Conservation (phyloP, 2,329 filamentous ascomycete species). For the Monilinia fructigena region DNA sequence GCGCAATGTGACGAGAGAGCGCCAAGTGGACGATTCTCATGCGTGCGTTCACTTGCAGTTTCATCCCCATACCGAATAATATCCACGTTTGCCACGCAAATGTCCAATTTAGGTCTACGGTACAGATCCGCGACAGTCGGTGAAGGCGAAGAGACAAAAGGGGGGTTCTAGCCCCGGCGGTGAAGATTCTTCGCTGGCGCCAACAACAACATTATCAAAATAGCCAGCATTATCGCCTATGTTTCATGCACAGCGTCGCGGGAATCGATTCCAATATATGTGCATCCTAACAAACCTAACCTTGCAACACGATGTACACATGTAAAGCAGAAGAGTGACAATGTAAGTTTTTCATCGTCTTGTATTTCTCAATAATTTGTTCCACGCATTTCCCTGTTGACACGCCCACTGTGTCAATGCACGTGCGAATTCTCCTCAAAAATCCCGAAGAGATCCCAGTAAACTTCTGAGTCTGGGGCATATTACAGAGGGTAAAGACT, state of each 20-base stretch:
- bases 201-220: constrained; percentile 11
- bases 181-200: constrained; percentile 22
- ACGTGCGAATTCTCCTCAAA: background rate
- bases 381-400: constrained; percentile 13
- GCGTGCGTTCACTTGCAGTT: constrained; percentile 21
- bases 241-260: constrained; percentile 4
- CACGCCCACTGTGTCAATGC: background rate
- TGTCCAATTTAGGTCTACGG: constrained; percentile 6
- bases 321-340: background rate
- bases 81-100: constrained; percentile 19
- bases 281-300: background rate
- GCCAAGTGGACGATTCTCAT: constrained; percentile 20
- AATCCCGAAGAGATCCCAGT: background rate
- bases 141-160: constrained; percentile 20
- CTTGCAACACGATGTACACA: constrained; percentile 13
- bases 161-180: constrained; percentile 19
- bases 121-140: constrained; percentile 17
- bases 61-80: constrained; percentile 16
- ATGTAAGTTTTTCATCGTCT: constrained; percentile 10
- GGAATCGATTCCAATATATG: background rate
- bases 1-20: constrained; percentile 25
- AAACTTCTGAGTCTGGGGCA: background rate
- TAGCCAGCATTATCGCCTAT: constrained; percentile 4
- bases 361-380: background rate
- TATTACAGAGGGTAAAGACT: background rate